Evolutionary conservation across 2,329 filamentous ascomycete species (phyloP).

Genomic region (Colletotrichum liaoningense): DNA sequence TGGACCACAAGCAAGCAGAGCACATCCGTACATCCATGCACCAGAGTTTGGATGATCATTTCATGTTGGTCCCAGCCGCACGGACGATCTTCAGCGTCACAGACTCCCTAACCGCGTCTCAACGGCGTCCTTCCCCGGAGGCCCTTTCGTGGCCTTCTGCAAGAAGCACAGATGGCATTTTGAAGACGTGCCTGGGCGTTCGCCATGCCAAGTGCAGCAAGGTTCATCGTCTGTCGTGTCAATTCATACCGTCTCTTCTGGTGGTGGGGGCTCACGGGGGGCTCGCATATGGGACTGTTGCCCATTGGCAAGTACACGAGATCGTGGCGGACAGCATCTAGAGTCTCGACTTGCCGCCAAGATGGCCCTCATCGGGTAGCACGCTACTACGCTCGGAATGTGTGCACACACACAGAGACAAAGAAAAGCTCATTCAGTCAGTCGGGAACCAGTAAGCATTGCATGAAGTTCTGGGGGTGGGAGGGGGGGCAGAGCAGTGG

Average conservation of each 20-base stretch:
- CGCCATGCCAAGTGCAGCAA: constrained; percentile 10
- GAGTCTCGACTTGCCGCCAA: background rate
- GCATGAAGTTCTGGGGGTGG: background rate
- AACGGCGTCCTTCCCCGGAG: constrained; percentile 14
- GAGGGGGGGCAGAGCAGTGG: background rate
- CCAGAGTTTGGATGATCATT: background rate
- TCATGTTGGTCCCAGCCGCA: background rate
- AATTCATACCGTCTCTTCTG: background rate
- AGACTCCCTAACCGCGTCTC: constrained; percentile 9
- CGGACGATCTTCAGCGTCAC: constrained; percentile 19
- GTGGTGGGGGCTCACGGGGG: background rate
- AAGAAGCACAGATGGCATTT: constrained; percentile 16
- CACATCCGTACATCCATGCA: background rate
- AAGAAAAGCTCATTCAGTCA: background rate
- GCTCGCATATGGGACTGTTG: background rate
- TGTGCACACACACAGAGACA: background rate
- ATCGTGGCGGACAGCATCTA: background rate
- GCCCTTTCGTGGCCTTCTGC: background rate
- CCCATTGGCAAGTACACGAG: background rate
- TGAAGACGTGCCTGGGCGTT: constrained; percentile 4
- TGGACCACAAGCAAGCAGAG: background rate
- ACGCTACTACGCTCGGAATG: background rate
- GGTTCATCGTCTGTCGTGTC: constrained; percentile 7
- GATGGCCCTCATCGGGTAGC: background rate
- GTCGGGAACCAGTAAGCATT: background rate